phyloP scores from a whole-genome alignment of 2,329 filamentous ascomycete species.

The Furcasterigmium furcatum region DNA sequence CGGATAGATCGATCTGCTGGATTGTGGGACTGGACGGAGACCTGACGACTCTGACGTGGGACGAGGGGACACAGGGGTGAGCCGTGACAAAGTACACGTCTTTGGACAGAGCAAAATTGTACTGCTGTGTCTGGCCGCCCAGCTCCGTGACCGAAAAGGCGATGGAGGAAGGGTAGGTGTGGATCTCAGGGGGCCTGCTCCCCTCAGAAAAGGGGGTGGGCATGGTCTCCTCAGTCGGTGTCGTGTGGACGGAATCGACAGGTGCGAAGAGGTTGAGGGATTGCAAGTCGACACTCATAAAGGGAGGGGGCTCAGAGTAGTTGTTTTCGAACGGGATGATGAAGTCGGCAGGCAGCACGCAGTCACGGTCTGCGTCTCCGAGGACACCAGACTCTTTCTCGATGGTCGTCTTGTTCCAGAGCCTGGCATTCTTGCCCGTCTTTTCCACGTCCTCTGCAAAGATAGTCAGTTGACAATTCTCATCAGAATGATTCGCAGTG shows the following conservation, averaged over 20 bases:
- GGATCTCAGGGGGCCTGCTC: conserved; percentile 24
- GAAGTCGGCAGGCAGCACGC: conserved; percentile 59
- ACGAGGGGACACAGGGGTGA: conserved; percentile 59
- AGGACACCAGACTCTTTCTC: conserved; percentile 60
- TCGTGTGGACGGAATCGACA: conserved; percentile 39
- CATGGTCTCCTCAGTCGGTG: conserved; percentile 38
- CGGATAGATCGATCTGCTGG: conserved; percentile 52
- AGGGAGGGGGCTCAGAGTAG: conserved; percentile 44
- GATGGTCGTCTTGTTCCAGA: conserved; percentile 58
- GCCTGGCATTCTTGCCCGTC: conserved; percentile 51
- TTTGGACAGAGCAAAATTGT: conserved; percentile 45
- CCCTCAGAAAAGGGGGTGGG: conserved; percentile 32
- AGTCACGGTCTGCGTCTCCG: conserved; percentile 51
- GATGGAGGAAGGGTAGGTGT: conserved; percentile 35
- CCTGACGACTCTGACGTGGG: conserved; percentile 54
- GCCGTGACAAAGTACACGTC: conserved; percentile 65
- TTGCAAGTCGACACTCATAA: conserved; percentile 45
- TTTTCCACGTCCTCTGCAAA: conserved; percentile 43
- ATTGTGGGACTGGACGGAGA: conserved; percentile 58
- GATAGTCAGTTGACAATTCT: conserved; percentile 6
- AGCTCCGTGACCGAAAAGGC: conserved; percentile 34
- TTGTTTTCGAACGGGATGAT: conserved; percentile 56
- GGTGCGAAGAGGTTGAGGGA: conserved; percentile 45
- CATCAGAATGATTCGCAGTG: not conserved
- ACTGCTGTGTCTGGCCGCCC: conserved; percentile 35